Evolutionary conservation across 805 yeast genomes (phyloP).

Genomic region (Saccharomyces mikatae): DNA sequence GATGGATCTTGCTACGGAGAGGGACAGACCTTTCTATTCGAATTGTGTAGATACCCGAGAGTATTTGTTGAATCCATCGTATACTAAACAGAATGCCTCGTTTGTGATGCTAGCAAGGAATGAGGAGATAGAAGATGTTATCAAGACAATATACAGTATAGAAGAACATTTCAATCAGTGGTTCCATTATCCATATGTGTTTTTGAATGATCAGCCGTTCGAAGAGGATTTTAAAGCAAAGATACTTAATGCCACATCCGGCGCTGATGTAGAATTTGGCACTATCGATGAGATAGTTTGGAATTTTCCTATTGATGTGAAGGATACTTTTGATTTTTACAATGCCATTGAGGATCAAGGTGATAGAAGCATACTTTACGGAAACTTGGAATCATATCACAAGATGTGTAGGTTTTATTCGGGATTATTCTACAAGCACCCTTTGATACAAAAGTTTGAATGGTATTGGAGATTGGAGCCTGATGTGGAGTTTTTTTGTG

Average conservation of each 20-base stretch:
- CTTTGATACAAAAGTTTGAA: slow-evolving; percentile 57
- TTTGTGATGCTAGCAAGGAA: slow-evolving; percentile 79
- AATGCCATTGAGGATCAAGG: slow-evolving; percentile 69
- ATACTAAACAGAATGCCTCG: slow-evolving; percentile 66
- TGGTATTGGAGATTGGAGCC: slow-evolving; percentile 99
- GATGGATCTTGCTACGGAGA: slow-evolving; percentile 13
- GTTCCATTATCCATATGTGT: slow-evolving; percentile 89
- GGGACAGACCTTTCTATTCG: slow-evolving; percentile 41
- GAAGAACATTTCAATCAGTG: slow-evolving; percentile 90
- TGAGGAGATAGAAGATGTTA: slow-evolving; percentile 68
- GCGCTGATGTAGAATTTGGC: slow-evolving; percentile 70
- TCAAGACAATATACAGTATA: slow-evolving; percentile 60
- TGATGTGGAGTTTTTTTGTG: slow-evolving; percentile 82
- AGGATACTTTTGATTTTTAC: slow-evolving; percentile 27
- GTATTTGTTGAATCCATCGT: slow-evolving; percentile 24
- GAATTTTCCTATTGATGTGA: slow-evolving; percentile 49
- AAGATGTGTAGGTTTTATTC: slow-evolving; percentile 93
- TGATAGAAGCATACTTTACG: slow-evolving; percentile 78
- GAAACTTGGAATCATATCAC: slow-evolving; percentile 74
- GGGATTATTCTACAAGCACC: slow-evolving; percentile 75
- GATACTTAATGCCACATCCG: slow-evolving; percentile 46
- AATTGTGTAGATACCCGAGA: slow-evolving; percentile 50
- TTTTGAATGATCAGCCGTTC: slow-evolving; percentile 75
- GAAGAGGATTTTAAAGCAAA: slow-evolving; percentile 50
- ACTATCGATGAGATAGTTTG: slow-evolving; percentile 49